A percentile compares a stretch with the other conserved stretches of the same genome.
These are phyloP conservation scores for Floccularia luteovirens DNA, from an alignment of 768 basidiomycete species.

Conservation along the genomic window DNA sequence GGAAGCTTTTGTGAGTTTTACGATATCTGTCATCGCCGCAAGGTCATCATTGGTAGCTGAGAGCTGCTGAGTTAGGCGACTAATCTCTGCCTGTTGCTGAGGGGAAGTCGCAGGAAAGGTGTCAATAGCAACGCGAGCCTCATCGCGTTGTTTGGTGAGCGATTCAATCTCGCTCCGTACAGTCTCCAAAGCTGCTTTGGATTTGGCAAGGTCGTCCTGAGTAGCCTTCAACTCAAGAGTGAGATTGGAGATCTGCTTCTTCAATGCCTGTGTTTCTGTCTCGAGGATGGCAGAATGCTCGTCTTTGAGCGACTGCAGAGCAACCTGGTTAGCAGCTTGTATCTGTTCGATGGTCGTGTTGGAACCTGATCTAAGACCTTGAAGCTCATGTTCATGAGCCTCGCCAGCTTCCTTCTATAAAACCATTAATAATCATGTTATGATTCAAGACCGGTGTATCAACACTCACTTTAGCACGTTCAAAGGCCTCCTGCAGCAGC, in stretches of 20 bases:
- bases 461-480: constrained; percentile 62
- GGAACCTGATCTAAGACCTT: constrained; percentile 59
- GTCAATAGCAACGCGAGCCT: constrained; percentile 40
- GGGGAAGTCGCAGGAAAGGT: constrained; percentile 28
- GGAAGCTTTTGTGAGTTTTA: constrained; percentile 62
- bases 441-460: background rate
- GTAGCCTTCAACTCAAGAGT: constrained; percentile 77
- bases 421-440: constrained; percentile 8
- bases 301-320: constrained; percentile 51
- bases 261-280: constrained; percentile 42
- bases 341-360: constrained; percentile 64
- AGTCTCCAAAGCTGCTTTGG: constrained; percentile 51
- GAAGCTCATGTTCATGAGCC: constrained; percentile 62
- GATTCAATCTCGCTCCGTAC: constrained; percentile 46
- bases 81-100: constrained; percentile 47
- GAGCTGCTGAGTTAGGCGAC: constrained; percentile 51
- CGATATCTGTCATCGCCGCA: constrained; percentile 53
- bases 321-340: constrained; percentile 48
- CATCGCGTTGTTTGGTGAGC: constrained; percentile 59
- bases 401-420: constrained; percentile 63
- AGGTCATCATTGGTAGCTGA: constrained; percentile 64
- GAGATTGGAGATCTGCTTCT: constrained; percentile 57
- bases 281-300: constrained; percentile 61
- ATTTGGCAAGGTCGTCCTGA: constrained; percentile 73
- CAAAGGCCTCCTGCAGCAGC: constrained; percentile 62